phyloP scores from a whole-genome alignment of 2,329 filamentous ascomycete species.

The Phialophora chinensis region DNA sequence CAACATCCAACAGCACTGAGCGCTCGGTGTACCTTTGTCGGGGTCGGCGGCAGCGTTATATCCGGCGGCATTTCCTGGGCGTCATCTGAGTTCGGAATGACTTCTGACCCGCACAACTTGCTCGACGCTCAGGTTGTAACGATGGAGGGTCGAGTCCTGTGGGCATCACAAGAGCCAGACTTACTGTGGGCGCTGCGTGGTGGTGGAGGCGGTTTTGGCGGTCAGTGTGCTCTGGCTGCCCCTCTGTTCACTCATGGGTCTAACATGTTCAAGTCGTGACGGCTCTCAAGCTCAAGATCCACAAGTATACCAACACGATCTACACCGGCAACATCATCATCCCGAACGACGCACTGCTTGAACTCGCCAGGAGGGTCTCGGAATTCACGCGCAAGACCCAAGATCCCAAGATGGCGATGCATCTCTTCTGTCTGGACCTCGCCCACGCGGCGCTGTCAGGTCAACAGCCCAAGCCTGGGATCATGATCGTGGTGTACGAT shows the following conservation, averaged over 20 bases:
- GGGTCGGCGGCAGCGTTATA: constrained; percentile 3
- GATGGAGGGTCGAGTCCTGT: constrained; percentile 8
- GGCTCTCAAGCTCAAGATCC: constrained; percentile 3
- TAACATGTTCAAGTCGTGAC: constrained; percentile 8
- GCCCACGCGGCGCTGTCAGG: constrained; percentile 13
- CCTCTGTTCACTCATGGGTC: background rate
- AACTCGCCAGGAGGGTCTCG: background rate
- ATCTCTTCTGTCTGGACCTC: constrained; percentile 15
- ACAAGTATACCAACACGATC: constrained; percentile 13
- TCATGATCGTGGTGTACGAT: constrained; percentile 16
- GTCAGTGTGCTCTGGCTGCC: background rate
- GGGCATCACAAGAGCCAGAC: constrained; percentile 15
- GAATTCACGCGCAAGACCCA: constrained; percentile 4
- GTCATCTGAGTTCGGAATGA: constrained; percentile 10
- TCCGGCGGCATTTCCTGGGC: constrained; percentile 17
- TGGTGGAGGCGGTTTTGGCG: constrained; percentile 15
- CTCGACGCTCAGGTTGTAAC: constrained; percentile 15
- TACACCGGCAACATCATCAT: constrained; percentile 11
- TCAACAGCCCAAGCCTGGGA: constrained; percentile 7
- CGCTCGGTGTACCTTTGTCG: constrained; percentile 11
- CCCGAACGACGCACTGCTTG: constrained; percentile 6
- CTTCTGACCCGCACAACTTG: constrained; percentile 15
- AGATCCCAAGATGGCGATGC: constrained; percentile 17
- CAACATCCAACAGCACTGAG: background rate
- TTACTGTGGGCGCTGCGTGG: constrained; percentile 15